Evolutionary conservation across 140 eudicot species (phyloP).

Genomic region (Bidens hawaiensis): DNA sequence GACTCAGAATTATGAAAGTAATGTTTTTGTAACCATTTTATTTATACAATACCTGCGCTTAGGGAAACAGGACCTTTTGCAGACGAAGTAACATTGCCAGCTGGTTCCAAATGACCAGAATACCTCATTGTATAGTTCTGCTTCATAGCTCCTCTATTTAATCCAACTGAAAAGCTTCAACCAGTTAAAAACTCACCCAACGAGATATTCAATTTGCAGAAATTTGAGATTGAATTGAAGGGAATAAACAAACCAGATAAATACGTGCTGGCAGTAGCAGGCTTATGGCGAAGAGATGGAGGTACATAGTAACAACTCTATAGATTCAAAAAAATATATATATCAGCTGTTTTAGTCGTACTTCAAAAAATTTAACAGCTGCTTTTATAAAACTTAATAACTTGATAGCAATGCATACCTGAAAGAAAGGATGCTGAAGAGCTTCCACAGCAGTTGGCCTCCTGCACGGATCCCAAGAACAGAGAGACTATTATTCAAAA

Average conservation of each 20-base stretch:
- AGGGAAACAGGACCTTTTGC: neutral
- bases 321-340: neutral
- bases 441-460: slow-evolving; percentile 85
- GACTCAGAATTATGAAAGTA: no score
- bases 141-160: neutral
- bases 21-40: neutral
- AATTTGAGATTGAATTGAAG: neutral
- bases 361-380: neutral
- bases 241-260: slow-evolving; percentile 36
- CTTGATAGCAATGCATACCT: slow-evolving; percentile 31
- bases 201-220: neutral
- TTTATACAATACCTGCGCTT: neutral
- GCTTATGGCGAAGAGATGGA: slow-evolving; percentile 55
- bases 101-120: neutral
- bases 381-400: neutral
- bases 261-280: slow-evolving; percentile 42
- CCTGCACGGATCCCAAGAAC: slow-evolving; percentile 89
- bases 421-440: slow-evolving; percentile 89
- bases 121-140: neutral
- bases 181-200: neutral
- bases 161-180: neutral
- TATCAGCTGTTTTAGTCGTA: neutral
- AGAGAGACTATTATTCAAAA: slow-evolving; percentile 43
- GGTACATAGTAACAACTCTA: slow-evolving; percentile 57
- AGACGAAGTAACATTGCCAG: neutral